Base-by-base conservation (phyloP, 2,329 filamentous ascomycete genomes). In the Madurella mycetomatis region DNA sequence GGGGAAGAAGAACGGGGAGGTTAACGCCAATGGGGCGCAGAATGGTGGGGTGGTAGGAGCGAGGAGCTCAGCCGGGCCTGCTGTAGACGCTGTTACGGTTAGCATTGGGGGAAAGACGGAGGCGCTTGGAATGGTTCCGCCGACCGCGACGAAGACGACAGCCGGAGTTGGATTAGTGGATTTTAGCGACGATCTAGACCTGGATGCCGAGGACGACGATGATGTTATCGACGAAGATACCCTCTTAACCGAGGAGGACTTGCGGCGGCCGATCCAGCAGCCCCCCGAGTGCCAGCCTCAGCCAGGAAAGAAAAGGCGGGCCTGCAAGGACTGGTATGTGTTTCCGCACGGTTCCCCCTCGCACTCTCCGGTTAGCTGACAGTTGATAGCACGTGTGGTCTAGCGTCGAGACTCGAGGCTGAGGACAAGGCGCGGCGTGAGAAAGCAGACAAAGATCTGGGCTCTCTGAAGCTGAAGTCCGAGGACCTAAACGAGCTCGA, bases 171-270 rank as follows among this genome's bases (percentile, higher is more conserved):
- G 85, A 34, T 87, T 87, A 61, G 81, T 88, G 39, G 84, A 87
- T 64, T 81, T 85, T 57, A 79, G 77, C 60, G 82, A 87, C 61
- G 84, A 89, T 61, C 76, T 85, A 49, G 77, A 77, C 60, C 76
- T 86, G 53, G 77, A 76, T 66, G 66, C 81, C 50, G 80, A 81
- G 57, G 78, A 77, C 42, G 75, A 81, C 52, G 81, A 80, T 44
- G 87, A 91, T 63, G 90, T 95, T 51, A 94, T 99, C 62, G 91
- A 97, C 67, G 94, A 97, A 70, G 87, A 96, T 65, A 85, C 84
- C 9, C 77, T 99, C 32, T 76, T 99, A 63, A 90, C 86, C 2
- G 91, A 92, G 65, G 89, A 90, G 58, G 92, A 99, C 67, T 77
- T 94, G 63, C 84, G 83, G 62, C 80, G 84, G 63, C 87, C 88